Percentiles rank a stretch among this genome's conserved stretches.
phyloP scores from a whole-genome alignment of 768 basidiomycete genomes.

The Mycena galopus region DNA sequence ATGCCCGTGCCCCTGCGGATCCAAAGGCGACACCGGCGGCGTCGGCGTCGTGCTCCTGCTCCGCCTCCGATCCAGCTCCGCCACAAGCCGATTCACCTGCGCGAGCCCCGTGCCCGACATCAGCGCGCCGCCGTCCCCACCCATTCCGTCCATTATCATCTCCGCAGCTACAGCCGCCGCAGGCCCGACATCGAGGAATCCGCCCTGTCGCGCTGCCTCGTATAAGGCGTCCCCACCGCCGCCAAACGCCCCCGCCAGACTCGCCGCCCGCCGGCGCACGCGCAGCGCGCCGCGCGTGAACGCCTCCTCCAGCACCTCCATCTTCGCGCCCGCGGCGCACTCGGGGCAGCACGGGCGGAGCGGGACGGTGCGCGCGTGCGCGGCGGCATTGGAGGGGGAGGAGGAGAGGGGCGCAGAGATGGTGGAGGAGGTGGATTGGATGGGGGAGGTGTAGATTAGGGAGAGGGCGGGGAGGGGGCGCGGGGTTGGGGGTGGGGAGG shows the following conservation, averaged over 20 bases:
- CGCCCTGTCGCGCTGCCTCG: constrained; percentile 20
- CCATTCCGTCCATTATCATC: no score
- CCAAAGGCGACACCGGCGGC: neutral
- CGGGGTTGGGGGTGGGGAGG: neutral
- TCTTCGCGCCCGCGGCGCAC: constrained; percentile 52
- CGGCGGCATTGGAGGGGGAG: neutral
- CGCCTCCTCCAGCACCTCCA: constrained; percentile 27
- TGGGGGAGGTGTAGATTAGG: constrained; percentile 7
- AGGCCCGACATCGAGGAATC: constrained; percentile 13
- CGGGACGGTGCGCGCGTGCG: constrained; percentile 64
- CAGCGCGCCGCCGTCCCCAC: no score
- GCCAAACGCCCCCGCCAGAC: neutral
- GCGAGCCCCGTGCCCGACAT: constrained; percentile 25
- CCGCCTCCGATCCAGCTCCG: constrained; percentile 28
- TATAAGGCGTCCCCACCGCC: constrained; percentile 3
- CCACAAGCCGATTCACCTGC: constrained; percentile 33
- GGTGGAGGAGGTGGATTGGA: constrained; percentile 23
- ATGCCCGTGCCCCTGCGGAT: neutral
- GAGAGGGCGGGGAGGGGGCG: neutral
- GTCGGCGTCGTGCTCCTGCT: constrained; percentile 27
- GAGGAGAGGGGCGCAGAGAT: constrained; percentile 47
- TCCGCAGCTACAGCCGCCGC: no score
- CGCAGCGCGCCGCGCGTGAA: constrained; percentile 35
- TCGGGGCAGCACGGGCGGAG: constrained; percentile 79
- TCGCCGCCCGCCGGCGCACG: constrained; percentile 24